phyloP scores from a whole-genome alignment of 495 filamentous ascomycete species.

The Xylaria telfairii region DNA sequence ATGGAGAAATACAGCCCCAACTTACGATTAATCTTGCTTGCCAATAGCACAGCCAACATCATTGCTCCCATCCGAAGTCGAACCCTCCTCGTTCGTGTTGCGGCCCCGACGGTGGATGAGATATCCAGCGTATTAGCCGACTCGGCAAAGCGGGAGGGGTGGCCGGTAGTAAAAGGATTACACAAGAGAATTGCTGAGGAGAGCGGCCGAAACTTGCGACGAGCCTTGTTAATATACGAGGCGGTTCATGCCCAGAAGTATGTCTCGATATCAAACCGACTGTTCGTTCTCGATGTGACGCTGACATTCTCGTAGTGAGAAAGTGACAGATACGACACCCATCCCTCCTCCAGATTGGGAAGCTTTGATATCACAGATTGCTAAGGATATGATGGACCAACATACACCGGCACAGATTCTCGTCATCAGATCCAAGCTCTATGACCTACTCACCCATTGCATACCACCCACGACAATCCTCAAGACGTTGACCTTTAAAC shows the following conservation, averaged over 20 bases:
- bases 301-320: conserved; percentile 69
- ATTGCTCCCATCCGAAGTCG: conserved; percentile 93
- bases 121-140: conserved; percentile 78
- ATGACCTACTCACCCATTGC: conserved; percentile 95
- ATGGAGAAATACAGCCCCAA: conserved; percentile 99
- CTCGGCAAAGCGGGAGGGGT: conserved; percentile 79
- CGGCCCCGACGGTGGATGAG: conserved; percentile 83
- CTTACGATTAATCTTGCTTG: conserved; percentile 85
- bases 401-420: conserved; percentile 86
- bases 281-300: background rate
- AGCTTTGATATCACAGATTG: conserved; percentile 81
- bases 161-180: conserved; percentile 70
- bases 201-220: conserved; percentile 87
- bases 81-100: conserved; percentile 88
- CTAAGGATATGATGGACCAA: conserved; percentile 89
- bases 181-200: conserved; percentile 87
- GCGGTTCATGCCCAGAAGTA: conserved; percentile 97
- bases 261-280: conserved; percentile 13
- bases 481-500: conserved; percentile 91
- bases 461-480: conserved; percentile 92
- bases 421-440: conserved; percentile 87
- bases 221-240: conserved; percentile 93
- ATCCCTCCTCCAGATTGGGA: conserved; percentile 98
- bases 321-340: conserved; percentile 81
- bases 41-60: conserved; percentile 95